Percentiles rank a stretch among this genome's conserved stretches.
Conservation (phyloP, 768 basidiomycete species). For the Amanita rimosa region DNA sequence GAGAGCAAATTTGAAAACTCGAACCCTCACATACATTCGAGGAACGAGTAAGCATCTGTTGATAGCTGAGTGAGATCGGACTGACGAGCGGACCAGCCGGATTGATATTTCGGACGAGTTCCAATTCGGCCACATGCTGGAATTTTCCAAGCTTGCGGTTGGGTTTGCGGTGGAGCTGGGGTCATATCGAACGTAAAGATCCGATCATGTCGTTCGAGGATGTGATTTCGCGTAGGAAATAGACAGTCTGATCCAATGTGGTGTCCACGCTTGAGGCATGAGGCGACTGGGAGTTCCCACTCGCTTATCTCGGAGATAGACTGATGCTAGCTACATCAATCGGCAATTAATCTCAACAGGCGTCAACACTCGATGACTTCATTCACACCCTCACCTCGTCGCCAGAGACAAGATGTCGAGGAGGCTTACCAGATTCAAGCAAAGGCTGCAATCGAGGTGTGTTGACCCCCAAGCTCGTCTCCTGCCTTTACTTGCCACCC, state of each 20-base stretch:
- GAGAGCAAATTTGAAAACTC: constrained; percentile 67
- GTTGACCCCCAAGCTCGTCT: constrained; percentile 2
- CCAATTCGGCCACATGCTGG: constrained; percentile 81
- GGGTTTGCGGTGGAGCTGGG: constrained; percentile 73
- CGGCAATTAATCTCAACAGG: background rate
- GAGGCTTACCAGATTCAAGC: constrained; percentile 48
- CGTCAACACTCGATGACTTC: background rate
- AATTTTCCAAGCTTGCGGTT: constrained; percentile 78
- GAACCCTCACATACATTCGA: constrained; percentile 76
- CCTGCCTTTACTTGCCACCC: background rate
- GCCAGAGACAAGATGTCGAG: constrained; percentile 42
- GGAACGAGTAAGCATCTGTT: constrained; percentile 53
- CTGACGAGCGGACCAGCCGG: constrained; percentile 36
- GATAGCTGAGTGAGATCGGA: background rate
- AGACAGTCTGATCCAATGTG: background rate
- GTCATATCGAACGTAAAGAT: constrained; percentile 27
- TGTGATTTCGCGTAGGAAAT: background rate
- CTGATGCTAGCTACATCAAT: no score
- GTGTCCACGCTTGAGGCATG: background rate
- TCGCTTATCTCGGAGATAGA: constrained; percentile 4
- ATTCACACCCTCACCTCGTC: constrained; percentile 10
- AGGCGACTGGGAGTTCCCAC: background rate
- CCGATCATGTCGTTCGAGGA: constrained; percentile 7
- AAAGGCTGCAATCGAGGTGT: constrained; percentile 48
- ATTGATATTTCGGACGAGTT: constrained; percentile 84